Evolutionary conservation across 495 filamentous ascomycete genomes (phyloP).

Genomic region (Elaphomyces granulatus): DNA sequence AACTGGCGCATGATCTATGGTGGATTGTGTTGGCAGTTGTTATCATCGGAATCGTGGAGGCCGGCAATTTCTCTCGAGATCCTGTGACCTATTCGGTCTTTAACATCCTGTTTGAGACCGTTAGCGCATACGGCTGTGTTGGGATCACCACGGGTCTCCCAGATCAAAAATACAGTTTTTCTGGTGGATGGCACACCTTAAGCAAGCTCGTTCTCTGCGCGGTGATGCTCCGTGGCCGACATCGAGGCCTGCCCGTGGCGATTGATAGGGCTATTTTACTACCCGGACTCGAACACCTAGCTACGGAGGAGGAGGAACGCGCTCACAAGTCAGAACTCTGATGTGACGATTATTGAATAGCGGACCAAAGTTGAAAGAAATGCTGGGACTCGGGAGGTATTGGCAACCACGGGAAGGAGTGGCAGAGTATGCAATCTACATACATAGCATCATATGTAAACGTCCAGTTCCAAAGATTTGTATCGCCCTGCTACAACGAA

Average conservation of each 20-base stretch:
- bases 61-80: conserved; percentile 45
- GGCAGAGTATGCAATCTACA: no score
- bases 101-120: conserved; percentile 75
- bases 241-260: conserved; percentile 67
- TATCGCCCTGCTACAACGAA: no score
- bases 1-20: conserved; percentile 79
- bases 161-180: conserved; percentile 53
- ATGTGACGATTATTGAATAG: conserved; percentile 39
- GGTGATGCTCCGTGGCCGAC: conserved; percentile 65
- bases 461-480: no score
- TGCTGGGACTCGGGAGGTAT: no score
- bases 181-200: conserved; percentile 52
- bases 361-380: no score
- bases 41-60: conserved; percentile 62
- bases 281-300: conserved; percentile 44
- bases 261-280: conserved; percentile 67
- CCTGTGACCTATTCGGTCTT: conserved; percentile 64
- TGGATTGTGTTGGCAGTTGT: conserved; percentile 63
- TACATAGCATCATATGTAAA: no score
- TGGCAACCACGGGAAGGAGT: no score
- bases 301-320: conserved; percentile 45
- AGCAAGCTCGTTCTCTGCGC: conserved; percentile 66
- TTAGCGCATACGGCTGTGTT: conserved; percentile 74
- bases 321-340: no score
- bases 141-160: conserved; percentile 65